Evolutionary conservation across 352 stramenopile species (phyloP), one percentile per base, ranked within the genome.

Genomic region (Blastocystis hominis): DNA sequence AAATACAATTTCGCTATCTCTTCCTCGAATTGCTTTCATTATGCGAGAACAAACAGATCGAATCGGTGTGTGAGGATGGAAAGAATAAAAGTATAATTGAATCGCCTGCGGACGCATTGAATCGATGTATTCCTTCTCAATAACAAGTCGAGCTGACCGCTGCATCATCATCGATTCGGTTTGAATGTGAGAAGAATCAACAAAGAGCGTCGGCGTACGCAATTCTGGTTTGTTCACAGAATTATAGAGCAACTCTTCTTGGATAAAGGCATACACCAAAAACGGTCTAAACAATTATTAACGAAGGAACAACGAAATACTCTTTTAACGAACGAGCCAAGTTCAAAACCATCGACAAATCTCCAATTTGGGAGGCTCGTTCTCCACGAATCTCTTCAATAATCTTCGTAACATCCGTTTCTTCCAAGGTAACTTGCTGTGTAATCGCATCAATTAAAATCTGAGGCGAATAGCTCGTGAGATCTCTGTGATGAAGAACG

Each of bases 71-170:
- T 84, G 44, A 20, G 72, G 72, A 50, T 84, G 72, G 36, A 84
- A 84, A 15, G 47, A 66, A 30, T 84, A 84, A 53, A 84, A 84
- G 44, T 54, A 84, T 46, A 84, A 84, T 4, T 54, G 10, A 0
- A 7, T 24, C 6, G 36, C 44, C 15, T 44, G 50, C 17, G 72
- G 50, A n/a, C 42, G 34, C 72, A 84, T 66, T 30, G 20, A 20
- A n/a, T 64, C 9, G 30, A 84, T 34, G 47, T 84, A 84, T 34
- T 66, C 72, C 50, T 66, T 34, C 24, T 84, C 72, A 34, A 84
- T 40, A 0, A 46, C 72, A 53, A 61, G 6, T 4, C 40, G 66
- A 42, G 66, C 30, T 15, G 66, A 77, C 6, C 50, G 66, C 5
- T 54, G 34, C 6, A 56, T 40, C 44, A 75, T 40, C 38, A 30